phyloP scores from a whole-genome alignment of 805 yeast species.

The Lachancea meyersii region DNA sequence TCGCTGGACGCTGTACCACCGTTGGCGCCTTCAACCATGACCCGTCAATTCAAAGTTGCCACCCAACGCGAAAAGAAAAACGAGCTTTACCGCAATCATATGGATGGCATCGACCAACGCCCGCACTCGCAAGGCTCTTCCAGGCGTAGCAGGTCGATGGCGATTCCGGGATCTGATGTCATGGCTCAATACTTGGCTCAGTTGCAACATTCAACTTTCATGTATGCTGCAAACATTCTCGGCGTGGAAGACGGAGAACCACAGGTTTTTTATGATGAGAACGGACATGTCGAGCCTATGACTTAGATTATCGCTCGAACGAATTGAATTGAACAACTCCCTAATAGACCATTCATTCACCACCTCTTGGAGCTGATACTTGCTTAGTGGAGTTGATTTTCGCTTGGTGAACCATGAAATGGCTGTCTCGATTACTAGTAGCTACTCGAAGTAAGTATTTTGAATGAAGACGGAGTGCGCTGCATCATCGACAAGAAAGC shows the following conservation, averaged over 20 bases:
- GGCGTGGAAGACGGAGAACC: slow-evolving; percentile 39
- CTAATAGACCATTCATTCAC: too few relatives aligned
- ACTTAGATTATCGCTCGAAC: not conserved
- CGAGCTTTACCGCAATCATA: not conserved
- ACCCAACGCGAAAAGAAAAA: slow-evolving; percentile 8
- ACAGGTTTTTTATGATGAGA: slow-evolving; percentile 18
- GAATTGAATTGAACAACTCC: not conserved
- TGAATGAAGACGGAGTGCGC: too few relatives aligned
- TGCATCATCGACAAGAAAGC: too few relatives aligned
- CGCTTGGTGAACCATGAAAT: too few relatives aligned
- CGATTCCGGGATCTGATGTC: slow-evolving; percentile 58
- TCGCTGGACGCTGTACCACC: slow-evolving; percentile 22
- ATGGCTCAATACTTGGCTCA: slow-evolving; percentile 78
- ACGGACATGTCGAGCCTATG: slow-evolving; percentile 4
- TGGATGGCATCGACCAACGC: not conserved
- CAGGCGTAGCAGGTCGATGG: slow-evolving; percentile 11
- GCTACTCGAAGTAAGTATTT: too few relatives aligned
- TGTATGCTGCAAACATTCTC: slow-evolving; percentile 49
- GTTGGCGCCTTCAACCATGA: slow-evolving; percentile 22
- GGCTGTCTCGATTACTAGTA: too few relatives aligned
- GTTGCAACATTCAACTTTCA: slow-evolving; percentile 53
- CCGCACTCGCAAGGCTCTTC: slow-evolving; percentile 2
- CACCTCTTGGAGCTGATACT: too few relatives aligned
- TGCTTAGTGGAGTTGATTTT: too few relatives aligned
- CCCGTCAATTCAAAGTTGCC: slow-evolving; percentile 15